Evolutionary conservation across 345 rosid genomes (phyloP), one percentile per base, ranked within the genome.

Genomic region (Citrus sp.): DNA sequence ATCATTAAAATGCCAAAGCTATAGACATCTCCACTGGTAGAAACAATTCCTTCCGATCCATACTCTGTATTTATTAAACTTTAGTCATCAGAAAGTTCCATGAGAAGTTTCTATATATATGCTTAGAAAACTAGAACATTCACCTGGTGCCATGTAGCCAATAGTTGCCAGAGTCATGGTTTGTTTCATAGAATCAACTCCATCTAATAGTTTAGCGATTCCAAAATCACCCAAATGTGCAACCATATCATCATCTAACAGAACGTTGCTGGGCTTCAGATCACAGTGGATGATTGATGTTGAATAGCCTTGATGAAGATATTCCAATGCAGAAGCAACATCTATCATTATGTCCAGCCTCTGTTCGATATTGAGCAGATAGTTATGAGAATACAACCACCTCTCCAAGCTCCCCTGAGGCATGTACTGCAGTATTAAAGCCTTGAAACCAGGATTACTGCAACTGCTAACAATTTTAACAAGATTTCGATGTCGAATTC

Each of bases 41-140:
- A 76, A 24, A 66, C 73, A 27, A 62, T 71, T 34, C 80, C 77
- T 62, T 49, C 51, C 32, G 79, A 76, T 27, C 77, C 80, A 70
- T 81, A 70, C 80, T 70, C 83, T 76, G 7, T 42, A 34, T 65
- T 32, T 42, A 42, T 32, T 4, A 16, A 51, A 16, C 56, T 51
- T 51, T 13, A 51, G 18, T 51, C 56, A 51, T 16, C 21, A 51
- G 56, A 51, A 51, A 51, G 21, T 51, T 51, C 16, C 18, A 51
- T 51, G 49, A 42, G 0, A 42, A 51, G 16, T 51, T 0, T 13
- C 21, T 1, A 51, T 51, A 51, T 10, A 51, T 51, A 18, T 13
- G 56, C 21, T 51, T 14, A 51, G 0, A 51, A 16, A 13, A 5
- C 18, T 27, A 27, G 65, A 27, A 27, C 18, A 62, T 14, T 27